phyloP scores from a whole-genome alignment of 768 basidiomycete species.

The Rhizopogon rudus region DNA sequence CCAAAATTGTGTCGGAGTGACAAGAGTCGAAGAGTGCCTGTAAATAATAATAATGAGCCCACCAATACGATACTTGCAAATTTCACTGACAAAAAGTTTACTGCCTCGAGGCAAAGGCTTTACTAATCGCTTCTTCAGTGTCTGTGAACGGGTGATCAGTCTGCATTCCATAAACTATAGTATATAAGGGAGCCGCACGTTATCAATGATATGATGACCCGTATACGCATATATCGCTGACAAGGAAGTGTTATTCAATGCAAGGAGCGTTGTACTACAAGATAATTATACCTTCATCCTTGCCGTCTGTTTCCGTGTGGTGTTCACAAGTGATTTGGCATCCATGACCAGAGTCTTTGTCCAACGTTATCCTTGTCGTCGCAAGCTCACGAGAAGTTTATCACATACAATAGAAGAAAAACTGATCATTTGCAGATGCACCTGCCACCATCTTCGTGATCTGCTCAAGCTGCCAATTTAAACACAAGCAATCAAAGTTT shows the following conservation, averaged over 20 bases:
- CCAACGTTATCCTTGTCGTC: neutral
- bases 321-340: conserved; percentile 38
- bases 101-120: conserved; percentile 22
- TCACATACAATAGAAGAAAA: conserved; percentile 53
- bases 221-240: conserved; percentile 10
- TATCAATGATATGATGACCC: conserved; percentile 15
- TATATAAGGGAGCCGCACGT: conserved; percentile 11
- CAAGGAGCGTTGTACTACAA: neutral
- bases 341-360: conserved; percentile 46
- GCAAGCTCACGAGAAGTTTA: neutral
- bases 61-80: neutral
- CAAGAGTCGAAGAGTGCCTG: conserved; percentile 27
- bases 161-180: conserved; percentile 15
- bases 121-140: conserved; percentile 18
- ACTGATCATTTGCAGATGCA: conserved; percentile 41
- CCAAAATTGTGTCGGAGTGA: conserved; percentile 25
- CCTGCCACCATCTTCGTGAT: conserved; percentile 40
- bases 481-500: neutral
- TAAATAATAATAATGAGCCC: neutral
- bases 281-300: conserved; percentile 42
- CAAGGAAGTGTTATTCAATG: neutral
- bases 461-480: conserved; percentile 35
- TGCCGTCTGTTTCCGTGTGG: conserved; percentile 43
- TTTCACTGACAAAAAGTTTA: conserved; percentile 21
- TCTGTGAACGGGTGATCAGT: conserved; percentile 4